Evolutionary conservation across 192 early-diverging fungal genomes (phyloP).

Genomic region (Entomortierella parvispora): DNA sequence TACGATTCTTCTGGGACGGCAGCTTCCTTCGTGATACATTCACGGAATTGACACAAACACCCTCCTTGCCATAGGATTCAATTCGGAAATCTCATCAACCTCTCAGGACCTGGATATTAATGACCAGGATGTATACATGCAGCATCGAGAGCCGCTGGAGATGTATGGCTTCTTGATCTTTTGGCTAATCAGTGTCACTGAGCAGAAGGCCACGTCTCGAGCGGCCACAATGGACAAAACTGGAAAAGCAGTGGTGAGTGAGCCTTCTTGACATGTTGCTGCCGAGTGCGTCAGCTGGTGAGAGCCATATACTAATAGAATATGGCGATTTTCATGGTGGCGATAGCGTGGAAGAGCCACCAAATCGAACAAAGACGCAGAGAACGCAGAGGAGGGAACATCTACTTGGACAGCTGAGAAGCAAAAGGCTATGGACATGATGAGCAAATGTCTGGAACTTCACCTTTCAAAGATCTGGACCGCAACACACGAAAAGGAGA

Average conservation of each 20-base stretch:
- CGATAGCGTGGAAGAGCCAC: conserved; percentile 51
- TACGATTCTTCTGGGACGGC: not conserved
- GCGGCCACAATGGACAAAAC: conserved; percentile 37
- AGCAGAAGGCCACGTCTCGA: conserved; percentile 65
- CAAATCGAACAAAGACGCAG: conserved; percentile 18
- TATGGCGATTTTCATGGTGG: not conserved
- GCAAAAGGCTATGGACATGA: conserved; percentile 63
- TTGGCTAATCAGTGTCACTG: conserved; percentile 80
- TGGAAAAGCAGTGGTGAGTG: conserved; percentile 26
- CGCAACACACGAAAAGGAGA: conserved; percentile 73
- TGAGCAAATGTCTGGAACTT: conserved; percentile 61
- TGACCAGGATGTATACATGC: conserved; percentile 77
- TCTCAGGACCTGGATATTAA: conserved; percentile 68
- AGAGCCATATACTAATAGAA: not conserved
- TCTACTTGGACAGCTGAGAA: conserved; percentile 70
- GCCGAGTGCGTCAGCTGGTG: too few species aligned
- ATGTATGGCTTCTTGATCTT: conserved; percentile 86
- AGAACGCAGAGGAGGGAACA: conserved; percentile 46
- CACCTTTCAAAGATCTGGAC: conserved; percentile 79
- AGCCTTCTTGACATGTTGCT: not conserved
- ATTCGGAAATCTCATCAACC: conserved; percentile 69
- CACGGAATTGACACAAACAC: not conserved
- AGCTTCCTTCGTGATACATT: not conserved
- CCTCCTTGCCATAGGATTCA: conserved; percentile 59
- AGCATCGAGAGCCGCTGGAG: conserved; percentile 75